These are phyloP conservation scores for Tuctoria greenei DNA, from an alignment of 176 grass and related monocot species.

Conservation along the genomic window DNA sequence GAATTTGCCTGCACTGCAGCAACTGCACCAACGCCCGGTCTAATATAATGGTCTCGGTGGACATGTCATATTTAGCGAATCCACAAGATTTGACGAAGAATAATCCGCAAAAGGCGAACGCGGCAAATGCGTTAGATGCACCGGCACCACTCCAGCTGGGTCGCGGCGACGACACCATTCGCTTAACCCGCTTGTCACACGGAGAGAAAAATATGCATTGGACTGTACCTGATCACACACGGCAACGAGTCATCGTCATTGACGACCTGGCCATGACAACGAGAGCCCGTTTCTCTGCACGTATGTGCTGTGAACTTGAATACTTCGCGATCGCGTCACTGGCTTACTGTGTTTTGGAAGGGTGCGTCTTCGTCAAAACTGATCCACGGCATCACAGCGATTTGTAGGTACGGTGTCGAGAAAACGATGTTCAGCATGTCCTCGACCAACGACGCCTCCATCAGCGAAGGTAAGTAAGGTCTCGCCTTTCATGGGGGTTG, in stretches of 20 bases:
- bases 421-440: constrained; percentile 18
- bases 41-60: background rate
- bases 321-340: background rate
- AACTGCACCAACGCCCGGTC: too few relatives aligned
- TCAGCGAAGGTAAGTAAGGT: constrained; percentile 31
- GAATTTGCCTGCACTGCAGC: background rate
- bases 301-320: background rate
- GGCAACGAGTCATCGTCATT: background rate
- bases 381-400: background rate
- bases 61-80: background rate
- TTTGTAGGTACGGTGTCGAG: background rate
- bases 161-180: background rate
- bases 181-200: background rate
- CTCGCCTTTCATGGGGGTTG: constrained; percentile 31
- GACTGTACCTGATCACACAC: background rate
- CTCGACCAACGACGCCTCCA: background rate
- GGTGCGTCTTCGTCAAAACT: background rate
- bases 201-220: background rate
- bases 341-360: background rate
- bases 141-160: background rate
- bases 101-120: background rate
- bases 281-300: background rate
- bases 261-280: background rate
- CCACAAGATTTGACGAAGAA: background rate
- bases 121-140: background rate